These are phyloP conservation scores for Dactylellina sp. DNA, from an alignment of 2,329 filamentous ascomycete genomes.

Conservation along the genomic window DNA sequence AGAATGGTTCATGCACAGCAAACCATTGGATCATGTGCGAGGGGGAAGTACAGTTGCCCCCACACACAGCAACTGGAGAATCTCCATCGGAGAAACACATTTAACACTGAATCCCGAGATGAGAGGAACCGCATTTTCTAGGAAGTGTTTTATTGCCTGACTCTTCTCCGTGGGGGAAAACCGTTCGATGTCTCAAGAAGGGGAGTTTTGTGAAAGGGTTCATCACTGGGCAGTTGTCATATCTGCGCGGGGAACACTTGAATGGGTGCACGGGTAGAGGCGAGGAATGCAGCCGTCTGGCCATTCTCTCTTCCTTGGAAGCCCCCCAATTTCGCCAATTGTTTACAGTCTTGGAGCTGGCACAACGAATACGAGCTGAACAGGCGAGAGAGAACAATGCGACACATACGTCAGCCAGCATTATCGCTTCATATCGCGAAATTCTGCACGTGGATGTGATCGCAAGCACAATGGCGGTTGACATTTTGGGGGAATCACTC, in stretches of 20 bases:
- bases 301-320: slow-evolving; percentile 8
- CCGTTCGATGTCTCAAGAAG: slow-evolving; percentile 8
- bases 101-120: slow-evolving; percentile 14
- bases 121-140: slow-evolving; percentile 20
- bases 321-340: slow-evolving; percentile 18
- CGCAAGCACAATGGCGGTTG: slow-evolving; percentile 24
- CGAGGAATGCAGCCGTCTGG: slow-evolving; percentile 22
- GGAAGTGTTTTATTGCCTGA: slow-evolving; percentile 22
- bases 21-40: slow-evolving; percentile 54
- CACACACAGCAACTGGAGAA: slow-evolving; percentile 14
- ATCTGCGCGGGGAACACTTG: too few species aligned
- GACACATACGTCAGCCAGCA: slow-evolving; percentile 45
- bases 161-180: slow-evolving; percentile 29
- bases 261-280: slow-evolving; percentile 39
- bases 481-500: slow-evolving; percentile 45
- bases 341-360: neutral
- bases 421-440: slow-evolving; percentile 40
- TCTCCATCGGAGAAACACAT: slow-evolving; percentile 22
- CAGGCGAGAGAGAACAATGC: slow-evolving; percentile 17
- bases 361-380: slow-evolving; percentile 24
- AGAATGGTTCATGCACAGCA: slow-evolving; percentile 42
- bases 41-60: slow-evolving; percentile 34
- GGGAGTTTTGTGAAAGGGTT: slow-evolving; percentile 28
- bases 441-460: slow-evolving; percentile 32
- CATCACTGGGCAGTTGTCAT: slow-evolving; percentile 20